These are phyloP conservation scores for Pythium angustatum DNA, from an alignment of 352 stramenopile species.

Conservation along the genomic window DNA sequence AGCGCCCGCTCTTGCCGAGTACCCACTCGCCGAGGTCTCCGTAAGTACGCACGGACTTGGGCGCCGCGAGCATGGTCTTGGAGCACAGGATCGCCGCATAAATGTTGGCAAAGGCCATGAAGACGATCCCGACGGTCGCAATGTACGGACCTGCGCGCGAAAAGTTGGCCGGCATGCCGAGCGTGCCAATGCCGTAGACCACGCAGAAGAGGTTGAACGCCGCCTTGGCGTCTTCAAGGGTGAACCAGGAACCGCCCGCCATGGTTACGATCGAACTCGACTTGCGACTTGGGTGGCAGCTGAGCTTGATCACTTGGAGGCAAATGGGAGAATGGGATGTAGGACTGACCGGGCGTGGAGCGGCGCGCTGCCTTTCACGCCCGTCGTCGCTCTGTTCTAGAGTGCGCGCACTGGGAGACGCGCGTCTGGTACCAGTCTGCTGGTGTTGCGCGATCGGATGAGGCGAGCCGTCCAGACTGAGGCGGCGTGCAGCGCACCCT, in stretches of 20 bases:
- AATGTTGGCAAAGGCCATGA: slow-evolving; percentile 72
- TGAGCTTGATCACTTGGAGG: not conserved
- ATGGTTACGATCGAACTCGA: slow-evolving; percentile 4
- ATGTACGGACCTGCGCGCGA: slow-evolving; percentile 54
- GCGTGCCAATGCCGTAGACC: slow-evolving; percentile 69
- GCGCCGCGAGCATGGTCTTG: slow-evolving; percentile 60
- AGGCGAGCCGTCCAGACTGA: not conserved
- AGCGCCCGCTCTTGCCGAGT: slow-evolving; percentile 52
- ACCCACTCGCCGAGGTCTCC: slow-evolving; percentile 62
- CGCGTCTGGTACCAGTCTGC: not conserved
- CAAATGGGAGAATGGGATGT: slow-evolving; percentile 15
- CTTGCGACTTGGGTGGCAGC: not conserved
- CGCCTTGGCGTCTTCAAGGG: slow-evolving; percentile 53
- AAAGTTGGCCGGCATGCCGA: slow-evolving; percentile 74
- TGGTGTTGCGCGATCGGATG: not conserved
- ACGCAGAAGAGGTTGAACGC: slow-evolving; percentile 67
- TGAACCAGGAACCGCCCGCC: slow-evolving; percentile 41
- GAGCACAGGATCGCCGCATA: slow-evolving; percentile 59
- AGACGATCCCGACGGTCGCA: slow-evolving; percentile 47
- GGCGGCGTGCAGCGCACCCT: not conserved
- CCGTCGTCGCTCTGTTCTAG: not conserved
- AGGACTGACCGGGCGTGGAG: not conserved
- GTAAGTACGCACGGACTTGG: slow-evolving; percentile 54
- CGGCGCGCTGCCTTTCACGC: no score
- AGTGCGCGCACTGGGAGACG: not conserved